Conservation (phyloP, 371 early-diverging fungal species). For the Mucor lusitanicus region DNA sequence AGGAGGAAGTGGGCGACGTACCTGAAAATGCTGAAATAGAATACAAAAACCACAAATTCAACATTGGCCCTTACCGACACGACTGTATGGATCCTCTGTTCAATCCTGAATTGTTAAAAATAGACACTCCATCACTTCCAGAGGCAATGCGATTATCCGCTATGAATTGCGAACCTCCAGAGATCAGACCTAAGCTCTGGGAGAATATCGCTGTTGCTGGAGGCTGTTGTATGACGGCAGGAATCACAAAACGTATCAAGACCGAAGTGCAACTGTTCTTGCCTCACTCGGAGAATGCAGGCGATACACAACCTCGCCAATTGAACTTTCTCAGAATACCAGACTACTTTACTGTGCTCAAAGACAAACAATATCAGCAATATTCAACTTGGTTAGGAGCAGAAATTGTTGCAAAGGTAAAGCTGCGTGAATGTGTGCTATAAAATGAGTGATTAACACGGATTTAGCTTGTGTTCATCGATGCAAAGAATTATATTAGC, state of each 20-base stretch:
- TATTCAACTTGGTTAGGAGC: conserved; percentile 73
- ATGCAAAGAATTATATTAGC: conserved; percentile 71
- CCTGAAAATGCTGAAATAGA: conserved; percentile 18
- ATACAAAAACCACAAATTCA: conserved; percentile 44
- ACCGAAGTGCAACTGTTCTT: conserved; percentile 55
- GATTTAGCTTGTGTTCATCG: conserved; percentile 64
- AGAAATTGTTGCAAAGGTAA: conserved; percentile 80
- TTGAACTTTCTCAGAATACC: conserved; percentile 73
- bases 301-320: conserved; percentile 77
- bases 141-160: conserved; percentile 71
- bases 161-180: conserved; percentile 71
- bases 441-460: background rate
- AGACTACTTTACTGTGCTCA: conserved; percentile 74
- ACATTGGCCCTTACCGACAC: conserved; percentile 64
- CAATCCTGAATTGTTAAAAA: conserved; percentile 52
- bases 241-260: conserved; percentile 58
- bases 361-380: conserved; percentile 63
- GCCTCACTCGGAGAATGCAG: conserved; percentile 72
- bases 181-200: conserved; percentile 78
- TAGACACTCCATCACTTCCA: conserved; percentile 46
- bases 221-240: conserved; percentile 48
- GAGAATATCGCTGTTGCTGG: conserved; percentile 80
- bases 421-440: background rate
- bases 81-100: conserved; percentile 68
- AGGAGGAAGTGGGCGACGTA: conserved; percentile 10